Evolutionary conservation across 768 basidiomycete species (phyloP).

Genomic region (Coprinopsis cinerea): DNA sequence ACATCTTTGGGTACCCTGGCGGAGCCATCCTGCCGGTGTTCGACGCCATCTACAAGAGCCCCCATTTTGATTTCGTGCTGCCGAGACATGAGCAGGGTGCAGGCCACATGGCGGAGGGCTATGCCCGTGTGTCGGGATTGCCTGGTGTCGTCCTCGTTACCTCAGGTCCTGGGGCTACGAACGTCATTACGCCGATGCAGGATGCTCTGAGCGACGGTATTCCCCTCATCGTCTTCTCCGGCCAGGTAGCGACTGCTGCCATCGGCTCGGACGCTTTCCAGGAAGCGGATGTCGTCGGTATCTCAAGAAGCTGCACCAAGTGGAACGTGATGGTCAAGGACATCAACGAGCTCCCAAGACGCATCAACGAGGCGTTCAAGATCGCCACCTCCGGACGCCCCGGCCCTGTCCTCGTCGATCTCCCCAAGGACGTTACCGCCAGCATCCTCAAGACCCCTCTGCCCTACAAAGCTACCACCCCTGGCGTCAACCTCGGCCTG

Average conservation of each 20-base stretch:
- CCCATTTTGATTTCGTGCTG: conserved; percentile 91
- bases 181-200: conserved; percentile 97
- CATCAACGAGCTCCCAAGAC: conserved; percentile 85
- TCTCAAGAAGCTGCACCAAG: conserved; percentile 95
- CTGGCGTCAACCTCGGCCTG: conserved; percentile 67
- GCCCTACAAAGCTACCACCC: conserved; percentile 81
- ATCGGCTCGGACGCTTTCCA: conserved; percentile 99
- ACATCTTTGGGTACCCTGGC: conserved; percentile 96
- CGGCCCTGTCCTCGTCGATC: conserved; percentile 95
- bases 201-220: conserved; percentile 93
- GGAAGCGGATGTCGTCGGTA: conserved; percentile 95
- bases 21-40: conserved; percentile 99
- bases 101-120: conserved; percentile 99
- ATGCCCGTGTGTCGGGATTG: conserved; percentile 94
- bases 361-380: conserved; percentile 99
- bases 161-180: conserved; percentile 96
- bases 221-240: conserved; percentile 91
- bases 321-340: conserved; percentile 99
- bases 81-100: conserved; percentile 98
- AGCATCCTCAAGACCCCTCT: conserved; percentile 81
- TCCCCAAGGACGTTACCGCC: conserved; percentile 99
- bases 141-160: conserved; percentile 98
- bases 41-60: conserved; percentile 96
- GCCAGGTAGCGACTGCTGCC: conserved; percentile 98
- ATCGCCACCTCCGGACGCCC: conserved; percentile 97